These are phyloP conservation scores for Escallonia herrerae DNA, from an alignment of 129 eudicot genomes.

Conservation along the genomic window DNA sequence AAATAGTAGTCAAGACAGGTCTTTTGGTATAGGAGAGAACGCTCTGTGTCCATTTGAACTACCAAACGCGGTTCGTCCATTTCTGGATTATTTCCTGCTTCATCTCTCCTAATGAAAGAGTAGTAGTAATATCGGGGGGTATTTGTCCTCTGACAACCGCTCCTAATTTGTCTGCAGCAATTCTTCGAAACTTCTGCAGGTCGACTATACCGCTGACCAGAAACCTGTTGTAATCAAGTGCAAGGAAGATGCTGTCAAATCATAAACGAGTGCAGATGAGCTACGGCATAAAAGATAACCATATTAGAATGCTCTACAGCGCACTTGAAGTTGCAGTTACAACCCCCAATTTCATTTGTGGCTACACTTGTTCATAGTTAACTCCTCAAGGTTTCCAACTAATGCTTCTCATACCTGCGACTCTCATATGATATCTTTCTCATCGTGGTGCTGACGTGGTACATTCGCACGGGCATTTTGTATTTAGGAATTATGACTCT, in stretches of 20 bases:
- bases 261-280: not conserved
- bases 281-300: too few species aligned
- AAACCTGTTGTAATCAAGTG: slow-evolving; percentile 27
- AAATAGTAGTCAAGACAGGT: slow-evolving; percentile 44
- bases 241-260: not conserved
- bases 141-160: slow-evolving; percentile 16
- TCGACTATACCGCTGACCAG: slow-evolving; percentile 46
- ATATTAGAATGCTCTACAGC: too few species aligned
- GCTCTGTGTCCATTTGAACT: slow-evolving; percentile 49
- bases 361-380: too few species aligned
- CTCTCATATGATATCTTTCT: too few species aligned
- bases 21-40: slow-evolving; percentile 36
- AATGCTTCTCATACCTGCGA: too few species aligned
- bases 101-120: slow-evolving; percentile 39
- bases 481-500: too few species aligned
- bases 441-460: too few species aligned
- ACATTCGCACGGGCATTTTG: too few species aligned
- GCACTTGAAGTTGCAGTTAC: too few species aligned
- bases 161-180: slow-evolving; percentile 43
- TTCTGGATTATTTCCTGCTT: slow-evolving; percentile 22
- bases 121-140: slow-evolving; percentile 38
- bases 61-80: slow-evolving; percentile 31
- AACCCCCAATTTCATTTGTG: too few species aligned
- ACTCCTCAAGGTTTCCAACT: too few species aligned
- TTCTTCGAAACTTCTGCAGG: slow-evolving; percentile 33